Evolutionary conservation across 2,329 filamentous ascomycete species (phyloP), one percentile per base, ranked within the genome.

Genomic region (Stagonosporopsis tanaceti): DNA sequence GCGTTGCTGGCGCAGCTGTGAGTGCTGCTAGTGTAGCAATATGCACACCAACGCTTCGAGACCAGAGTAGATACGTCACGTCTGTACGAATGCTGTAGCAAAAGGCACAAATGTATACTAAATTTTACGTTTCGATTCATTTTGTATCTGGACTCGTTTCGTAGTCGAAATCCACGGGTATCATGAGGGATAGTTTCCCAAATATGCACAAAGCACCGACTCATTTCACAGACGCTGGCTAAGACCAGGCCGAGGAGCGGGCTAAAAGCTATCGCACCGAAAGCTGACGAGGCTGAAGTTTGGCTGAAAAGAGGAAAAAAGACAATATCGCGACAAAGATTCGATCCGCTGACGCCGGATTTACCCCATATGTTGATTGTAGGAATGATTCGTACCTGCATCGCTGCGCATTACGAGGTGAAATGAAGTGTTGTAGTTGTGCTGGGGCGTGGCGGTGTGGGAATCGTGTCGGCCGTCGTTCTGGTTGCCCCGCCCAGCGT

Each of bases 1-100:
- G 48, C 14, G 7, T 47, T 75, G 59, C 34, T 74, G 44, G 51
- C 53, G 22, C 47, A 59, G 44, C 50, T 73, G 58, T 71, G 47
- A 17, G 22, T 11, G 25, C 3, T 37, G 25, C 32, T 9, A 3
- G 4, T 38, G 48, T 37, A 25, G 4, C 11, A 28, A 37, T 25
- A 17, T 32, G 15, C 9, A 14, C 6, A 14, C 6, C 25, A 22
- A 53, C 34, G n/a, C 6, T 30, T 4, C 3, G 24, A 9, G 11
- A 42, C 6, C 6, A n/a, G 11, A 14, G 40, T 17, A 20, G 41
- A 17, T 8, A 25, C 15, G 8, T 44, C 9, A 27, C n/a, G 6
- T 14, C 2, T 28, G n/a, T 32, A 44, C 9, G 27, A 44, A 20
- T 14, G 22, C 28, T n/a, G 22, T 41, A 37, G 15, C 30, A 45